Evolutionary conservation across 345 rosid genomes (phyloP).

Genomic region (Euclidium syriacum): DNA sequence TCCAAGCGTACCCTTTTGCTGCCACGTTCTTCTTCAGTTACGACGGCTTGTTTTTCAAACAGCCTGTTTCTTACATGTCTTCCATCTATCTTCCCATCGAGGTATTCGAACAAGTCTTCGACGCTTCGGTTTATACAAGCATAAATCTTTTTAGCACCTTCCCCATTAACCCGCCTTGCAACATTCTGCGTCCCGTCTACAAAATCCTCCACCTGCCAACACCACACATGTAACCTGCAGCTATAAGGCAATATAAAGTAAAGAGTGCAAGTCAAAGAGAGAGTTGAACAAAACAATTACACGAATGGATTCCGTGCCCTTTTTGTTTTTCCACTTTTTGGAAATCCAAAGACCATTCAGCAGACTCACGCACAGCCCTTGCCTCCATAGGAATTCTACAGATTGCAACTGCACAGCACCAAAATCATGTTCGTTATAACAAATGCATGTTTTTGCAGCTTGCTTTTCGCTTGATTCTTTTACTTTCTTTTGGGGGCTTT

Average conservation of each 20-base stretch:
- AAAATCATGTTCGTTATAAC: background rate
- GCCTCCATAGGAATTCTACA: slow-evolving; percentile 44
- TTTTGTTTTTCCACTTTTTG: slow-evolving; percentile 32
- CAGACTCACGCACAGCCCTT: slow-evolving; percentile 50
- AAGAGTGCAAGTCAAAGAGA: background rate
- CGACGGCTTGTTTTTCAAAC: slow-evolving; percentile 24
- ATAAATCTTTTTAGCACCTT: slow-evolving; percentile 35
- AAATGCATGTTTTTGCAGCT: background rate
- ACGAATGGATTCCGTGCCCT: slow-evolving; percentile 19
- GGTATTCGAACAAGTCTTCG: slow-evolving; percentile 21
- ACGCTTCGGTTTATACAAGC: slow-evolving; percentile 33
- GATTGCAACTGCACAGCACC: slow-evolving; percentile 42
- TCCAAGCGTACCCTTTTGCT: background rate
- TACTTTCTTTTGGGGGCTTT: background rate
- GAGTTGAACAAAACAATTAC: slow-evolving; percentile 19
- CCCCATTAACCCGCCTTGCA: slow-evolving; percentile 39
- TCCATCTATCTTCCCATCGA: slow-evolving; percentile 24
- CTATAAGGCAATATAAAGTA: background rate
- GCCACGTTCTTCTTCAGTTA: background rate
- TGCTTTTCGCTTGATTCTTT: background rate
- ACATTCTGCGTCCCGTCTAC: slow-evolving; percentile 38
- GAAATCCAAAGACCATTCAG: slow-evolving; percentile 41
- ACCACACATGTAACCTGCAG: background rate
- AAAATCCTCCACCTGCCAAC: slow-evolving; percentile 54
- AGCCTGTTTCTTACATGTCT: slow-evolving; percentile 27